A percentile compares a stretch with the other conserved stretches of the same genome.
Evolutionary conservation across 305 asterid genomes (phyloP).

Genomic region (Rubia tinctorum): DNA sequence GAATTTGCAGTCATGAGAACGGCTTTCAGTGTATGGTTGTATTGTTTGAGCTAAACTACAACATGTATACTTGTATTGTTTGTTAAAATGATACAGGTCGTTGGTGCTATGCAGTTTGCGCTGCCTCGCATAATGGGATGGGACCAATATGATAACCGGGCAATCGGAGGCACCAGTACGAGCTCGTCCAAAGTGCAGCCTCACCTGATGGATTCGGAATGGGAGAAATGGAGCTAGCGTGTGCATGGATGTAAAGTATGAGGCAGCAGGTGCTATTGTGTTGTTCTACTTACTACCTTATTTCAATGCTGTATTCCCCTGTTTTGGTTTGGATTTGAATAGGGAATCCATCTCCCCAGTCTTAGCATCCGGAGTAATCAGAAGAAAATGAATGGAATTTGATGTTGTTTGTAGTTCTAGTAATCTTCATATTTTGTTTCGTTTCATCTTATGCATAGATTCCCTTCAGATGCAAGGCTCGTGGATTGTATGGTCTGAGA

Average conservation of each 20-base stretch:
- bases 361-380: neutral
- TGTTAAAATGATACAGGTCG: neutral
- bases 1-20: conserved; percentile 91
- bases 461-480: no score
- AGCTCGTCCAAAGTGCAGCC: conserved; percentile 33
- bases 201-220: conserved; percentile 49
- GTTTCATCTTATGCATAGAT: neutral
- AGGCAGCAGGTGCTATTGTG: neutral
- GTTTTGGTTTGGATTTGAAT: neutral
- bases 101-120: conserved; percentile 64
- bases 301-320: neutral
- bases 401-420: neutral
- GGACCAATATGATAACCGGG: conserved; percentile 48
- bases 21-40: conserved; percentile 61
- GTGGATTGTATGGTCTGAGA: no score
- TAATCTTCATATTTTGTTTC: neutral
- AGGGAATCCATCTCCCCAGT: neutral
- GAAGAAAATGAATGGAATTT: neutral
- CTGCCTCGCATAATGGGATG: conserved; percentile 95
- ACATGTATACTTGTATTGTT: conserved; percentile 2
- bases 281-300: no score
- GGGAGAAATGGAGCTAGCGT: conserved; percentile 57
- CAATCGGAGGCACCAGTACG: conserved; percentile 24
- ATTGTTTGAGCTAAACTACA: neutral
- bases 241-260: neutral